A percentile compares a stretch with the other conserved stretches of the same genome.
phyloP scores from a whole-genome alignment of 805 yeast species.

The Ogataea henricii region DNA sequence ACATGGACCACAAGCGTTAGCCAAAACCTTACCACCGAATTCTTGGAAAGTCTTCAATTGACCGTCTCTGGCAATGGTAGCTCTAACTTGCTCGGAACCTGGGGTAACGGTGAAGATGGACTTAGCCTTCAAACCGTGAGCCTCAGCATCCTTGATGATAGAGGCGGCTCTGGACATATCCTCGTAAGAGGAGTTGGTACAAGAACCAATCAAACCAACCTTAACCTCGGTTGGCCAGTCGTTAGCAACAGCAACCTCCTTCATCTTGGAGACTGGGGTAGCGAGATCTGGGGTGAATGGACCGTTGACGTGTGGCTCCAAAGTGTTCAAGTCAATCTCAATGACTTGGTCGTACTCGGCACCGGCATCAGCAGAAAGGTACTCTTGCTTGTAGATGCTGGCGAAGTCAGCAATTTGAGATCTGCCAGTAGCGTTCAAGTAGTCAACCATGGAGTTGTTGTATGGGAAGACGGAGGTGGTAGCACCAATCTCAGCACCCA shows the following conservation, averaged over 20 bases:
- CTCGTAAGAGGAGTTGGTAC: slow-evolving; percentile 97
- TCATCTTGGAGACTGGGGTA: slow-evolving; percentile 85
- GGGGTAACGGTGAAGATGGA: slow-evolving; percentile 94
- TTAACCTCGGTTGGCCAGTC: slow-evolving; percentile 85
- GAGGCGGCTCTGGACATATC: slow-evolving; percentile 97
- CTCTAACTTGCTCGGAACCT: slow-evolving; percentile 97
- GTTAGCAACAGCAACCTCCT: slow-evolving; percentile 65
- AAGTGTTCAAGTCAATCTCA: slow-evolving; percentile 80
- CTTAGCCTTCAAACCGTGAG: slow-evolving; percentile 86
- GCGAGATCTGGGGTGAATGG: slow-evolving; percentile 98
- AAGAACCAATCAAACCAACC: slow-evolving; percentile 96
- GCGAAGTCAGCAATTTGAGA: slow-evolving; percentile 82
- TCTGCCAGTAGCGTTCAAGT: slow-evolving; percentile 82
- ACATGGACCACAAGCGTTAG: slow-evolving; percentile 99
- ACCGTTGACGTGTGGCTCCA: slow-evolving; percentile 96
- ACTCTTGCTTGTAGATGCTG: slow-evolving; percentile 43
- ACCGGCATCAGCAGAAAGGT: slow-evolving; percentile 79
- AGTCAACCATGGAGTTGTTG: slow-evolving; percentile 51
- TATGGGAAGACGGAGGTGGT: slow-evolving; percentile 97
- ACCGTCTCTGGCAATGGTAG: slow-evolving; percentile 96
- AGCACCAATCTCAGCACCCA: slow-evolving; percentile 99
- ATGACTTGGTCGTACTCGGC: slow-evolving; percentile 90
- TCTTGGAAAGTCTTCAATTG: slow-evolving; percentile 75
- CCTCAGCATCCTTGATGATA: slow-evolving; percentile 81
- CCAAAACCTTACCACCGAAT: slow-evolving; percentile 88